Evolutionary conservation across 257 asterid species (phyloP).

Genomic region (Solanum paucissectum): DNA sequence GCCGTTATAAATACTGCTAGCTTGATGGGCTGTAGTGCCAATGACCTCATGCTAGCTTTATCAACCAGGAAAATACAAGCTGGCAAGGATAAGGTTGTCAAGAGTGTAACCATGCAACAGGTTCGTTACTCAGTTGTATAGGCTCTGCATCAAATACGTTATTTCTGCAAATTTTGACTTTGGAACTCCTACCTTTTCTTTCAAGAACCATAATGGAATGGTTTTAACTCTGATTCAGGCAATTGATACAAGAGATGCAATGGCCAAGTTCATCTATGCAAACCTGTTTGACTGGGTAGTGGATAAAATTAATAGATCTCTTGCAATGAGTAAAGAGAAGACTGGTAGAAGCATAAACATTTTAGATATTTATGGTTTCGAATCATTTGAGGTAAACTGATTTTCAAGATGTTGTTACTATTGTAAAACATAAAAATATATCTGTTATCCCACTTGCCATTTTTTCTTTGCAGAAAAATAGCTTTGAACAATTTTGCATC

Average conservation of each 20-base stretch:
- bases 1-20: conserved; percentile 66
- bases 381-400: conserved; percentile 56
- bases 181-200: neutral
- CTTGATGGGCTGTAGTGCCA: conserved; percentile 70
- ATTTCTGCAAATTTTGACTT: neutral
- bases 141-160: neutral
- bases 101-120: conserved; percentile 59
- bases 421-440: neutral
- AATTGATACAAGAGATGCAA: conserved; percentile 60
- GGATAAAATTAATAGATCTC: conserved; percentile 57
- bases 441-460: conserved; percentile 1
- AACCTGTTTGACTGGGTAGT: conserved; percentile 92
- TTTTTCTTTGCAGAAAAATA: conserved; percentile 37
- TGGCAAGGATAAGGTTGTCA: conserved; percentile 59
- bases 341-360: conserved; percentile 57
- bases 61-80: conserved; percentile 59
- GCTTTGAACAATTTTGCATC: conserved; percentile 8
- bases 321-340: conserved; percentile 39
- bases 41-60: conserved; percentile 61
- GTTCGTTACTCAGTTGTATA: conserved; percentile 16
- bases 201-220: neutral
- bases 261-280: conserved; percentile 69
- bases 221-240: conserved; percentile 35
- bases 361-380: conserved; percentile 84
- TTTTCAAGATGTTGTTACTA: neutral